Evolutionary conservation across 2,329 filamentous ascomycete species (phyloP), one percentile per base, ranked within the genome.

Genomic region (Eutypella sp.): DNA sequence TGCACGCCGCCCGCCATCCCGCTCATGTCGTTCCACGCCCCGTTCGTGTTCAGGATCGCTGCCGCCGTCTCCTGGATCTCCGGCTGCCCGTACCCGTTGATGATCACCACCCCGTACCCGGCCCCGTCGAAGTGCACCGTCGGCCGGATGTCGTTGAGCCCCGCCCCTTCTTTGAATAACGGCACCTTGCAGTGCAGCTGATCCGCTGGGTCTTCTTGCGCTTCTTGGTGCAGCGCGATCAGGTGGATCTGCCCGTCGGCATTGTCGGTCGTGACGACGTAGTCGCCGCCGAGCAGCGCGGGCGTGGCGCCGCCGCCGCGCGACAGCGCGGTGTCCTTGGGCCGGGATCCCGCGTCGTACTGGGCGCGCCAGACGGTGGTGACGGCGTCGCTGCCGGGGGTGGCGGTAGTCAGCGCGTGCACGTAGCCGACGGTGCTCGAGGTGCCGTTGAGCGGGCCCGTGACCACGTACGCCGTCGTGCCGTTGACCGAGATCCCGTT

Each of bases 401-500:
- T 15, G 31, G n/a, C n/a, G 27, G 20, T 40, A 5, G n/a, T 38
- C 22, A 47, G 44, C 8, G 48, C 44, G n/a, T 24, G 44, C 40
- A 49, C 29, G 18, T 47, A 45, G 20, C 49, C 49, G 8, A 42
- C 44, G 18, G 49, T 25, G 22, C 15, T 8, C 11, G 15, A 41
- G 45, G 18, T 34, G 36, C 36, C 19, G 7, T 34, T 47, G 7
- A 50, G 22, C 3, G 51, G 49, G 9, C 51, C 51, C 15, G 47
- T 52, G 10, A 50, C 42, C 13, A 52, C 29, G 40, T 41, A 53
- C 10, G 48, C 41, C 19, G 49, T 50, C 19, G 27, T 46, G 4
- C 49, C 49, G 31, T 33, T 49, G 44, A 52, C 27, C 6, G 49
- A 49, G 24, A 53, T 51, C 29, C 46, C 47, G 37, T 53, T 53